A percentile compares a stretch with the other conserved stretches of the same genome.
phyloP scores from a whole-genome alignment of 352 stramenopile species.

The Phytophthora lateralis region DNA sequence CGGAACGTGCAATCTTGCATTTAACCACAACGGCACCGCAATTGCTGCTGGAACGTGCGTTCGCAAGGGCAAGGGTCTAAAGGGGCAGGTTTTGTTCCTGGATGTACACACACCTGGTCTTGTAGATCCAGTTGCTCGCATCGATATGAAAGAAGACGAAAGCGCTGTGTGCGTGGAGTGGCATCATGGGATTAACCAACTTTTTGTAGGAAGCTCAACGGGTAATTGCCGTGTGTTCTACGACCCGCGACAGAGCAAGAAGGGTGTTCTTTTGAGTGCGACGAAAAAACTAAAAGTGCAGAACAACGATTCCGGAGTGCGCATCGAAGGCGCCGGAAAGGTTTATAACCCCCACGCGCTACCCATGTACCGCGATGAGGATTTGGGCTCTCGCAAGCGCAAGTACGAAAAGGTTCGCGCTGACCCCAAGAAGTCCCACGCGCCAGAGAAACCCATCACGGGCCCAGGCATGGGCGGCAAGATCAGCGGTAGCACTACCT shows the following conservation, averaged over 20 bases:
- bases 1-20: slow-evolving; percentile 80
- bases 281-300: slow-evolving; percentile 80
- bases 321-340: slow-evolving; percentile 71
- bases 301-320: slow-evolving; percentile 57
- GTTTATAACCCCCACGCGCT: slow-evolving; percentile 82
- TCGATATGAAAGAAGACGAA: slow-evolving; percentile 82
- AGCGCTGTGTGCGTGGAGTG: slow-evolving; percentile 86
- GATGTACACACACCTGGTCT: slow-evolving; percentile 72
- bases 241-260: slow-evolving; percentile 68
- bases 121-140: slow-evolving; percentile 51
- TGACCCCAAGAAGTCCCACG: slow-evolving; percentile 78
- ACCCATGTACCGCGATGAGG: slow-evolving; percentile 83
- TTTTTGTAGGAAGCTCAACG: slow-evolving; percentile 78
- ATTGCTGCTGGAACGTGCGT: slow-evolving; percentile 75
- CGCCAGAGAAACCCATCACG: slow-evolving; percentile 75
- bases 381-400: slow-evolving; percentile 58
- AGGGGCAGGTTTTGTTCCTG: slow-evolving; percentile 70
- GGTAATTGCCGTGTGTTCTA: slow-evolving; percentile 76
- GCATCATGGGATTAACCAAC: slow-evolving; percentile 83
- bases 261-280: slow-evolving; percentile 80
- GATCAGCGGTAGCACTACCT: slow-evolving; percentile 80
- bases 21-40: slow-evolving; percentile 75
- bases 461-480: slow-evolving; percentile 78
- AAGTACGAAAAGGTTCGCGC: slow-evolving; percentile 72
- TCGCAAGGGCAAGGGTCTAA: slow-evolving; percentile 58